Evolutionary conservation across 108 stramenopile species (phyloP), one percentile per base, ranked within the genome.

Genomic region (Asterionellopsis glacialis): DNA sequence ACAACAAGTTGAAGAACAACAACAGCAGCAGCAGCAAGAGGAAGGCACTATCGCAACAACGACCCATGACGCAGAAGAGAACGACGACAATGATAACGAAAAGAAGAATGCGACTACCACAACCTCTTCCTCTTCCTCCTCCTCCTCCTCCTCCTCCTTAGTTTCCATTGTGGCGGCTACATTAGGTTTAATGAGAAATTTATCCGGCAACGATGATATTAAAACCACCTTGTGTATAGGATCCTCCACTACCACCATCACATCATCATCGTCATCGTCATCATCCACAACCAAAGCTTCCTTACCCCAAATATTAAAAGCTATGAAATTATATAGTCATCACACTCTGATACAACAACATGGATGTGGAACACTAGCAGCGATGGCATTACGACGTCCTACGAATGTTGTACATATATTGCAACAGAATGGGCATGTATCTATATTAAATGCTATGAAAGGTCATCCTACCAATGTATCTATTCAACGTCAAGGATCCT

Each of bases 151-250:
- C 33, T 33, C 33, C 33, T 45, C 21, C 40, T 10, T 9, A 3
- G 25, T 24, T 3, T 57, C 18, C 11, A 38, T n/a, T 11, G 61
- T 64, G 11, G 70, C 83, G 0, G 83, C 83, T 13, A 55, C 84
- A 9, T 41, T 93, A 24, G 88, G 92, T 1, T 57, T 88, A 23
- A 57, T 88, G 7, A 82, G 92, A n/a, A 94, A 94, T 60, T 64
- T 94, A 1, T 90, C 75, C 63, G 92, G 85, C 41, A 94, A 94
- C 67, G 92, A 94, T 60, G 92, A 88, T 57, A 83, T 94, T 51
- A 94, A 94, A 61, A 82, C 83, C 0, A 88, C 71, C 40, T 68
- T 94, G 11, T 91, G 90, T 61, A 52, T 76, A 0, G 81, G 21
- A 16, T 1, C 4, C 1, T 48, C 47, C 4, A 9, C 6, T 21